phyloP scores from a whole-genome alignment of 768 basidiomycete species.

The Lactifluus volemus region DNA sequence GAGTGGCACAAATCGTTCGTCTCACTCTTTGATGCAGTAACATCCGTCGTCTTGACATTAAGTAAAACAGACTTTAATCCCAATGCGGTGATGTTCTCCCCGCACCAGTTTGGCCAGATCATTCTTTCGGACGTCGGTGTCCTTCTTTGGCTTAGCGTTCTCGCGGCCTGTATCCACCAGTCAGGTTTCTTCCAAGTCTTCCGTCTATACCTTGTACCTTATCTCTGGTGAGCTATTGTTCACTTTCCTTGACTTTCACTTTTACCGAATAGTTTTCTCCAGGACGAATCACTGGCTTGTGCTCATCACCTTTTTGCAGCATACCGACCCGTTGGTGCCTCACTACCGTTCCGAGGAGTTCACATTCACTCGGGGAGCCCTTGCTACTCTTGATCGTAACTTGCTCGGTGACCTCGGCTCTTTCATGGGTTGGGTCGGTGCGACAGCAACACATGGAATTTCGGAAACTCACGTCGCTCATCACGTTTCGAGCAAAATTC shows the following conservation, averaged over 20 bases:
- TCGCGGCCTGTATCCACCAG: constrained; percentile 47
- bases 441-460: constrained; percentile 81
- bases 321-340: constrained; percentile 91
- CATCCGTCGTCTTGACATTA: background rate
- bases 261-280: background rate
- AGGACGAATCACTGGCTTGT: constrained; percentile 95
- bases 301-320: constrained; percentile 94
- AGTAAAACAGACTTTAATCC: constrained; percentile 64
- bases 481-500: constrained; percentile 92
- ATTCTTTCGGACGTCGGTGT: constrained; percentile 79
- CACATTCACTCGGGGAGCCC: constrained; percentile 90
- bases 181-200: constrained; percentile 67
- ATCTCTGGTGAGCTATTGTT: constrained; percentile 52
- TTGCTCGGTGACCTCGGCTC: constrained; percentile 71
- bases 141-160: constrained; percentile 53
- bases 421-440: constrained; percentile 80
- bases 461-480: constrained; percentile 91
- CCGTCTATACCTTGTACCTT: constrained; percentile 77
- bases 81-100: constrained; percentile 68
- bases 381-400: constrained; percentile 82
- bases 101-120: constrained; percentile 69
- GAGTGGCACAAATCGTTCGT: constrained; percentile 66
- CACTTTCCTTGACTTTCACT: too few species aligned
- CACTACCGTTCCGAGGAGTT: constrained; percentile 88
- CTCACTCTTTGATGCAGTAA: background rate